Evolutionary conservation across 495 filamentous ascomycete species (phyloP).

Genomic region (Lophiostoma macrostomum): DNA sequence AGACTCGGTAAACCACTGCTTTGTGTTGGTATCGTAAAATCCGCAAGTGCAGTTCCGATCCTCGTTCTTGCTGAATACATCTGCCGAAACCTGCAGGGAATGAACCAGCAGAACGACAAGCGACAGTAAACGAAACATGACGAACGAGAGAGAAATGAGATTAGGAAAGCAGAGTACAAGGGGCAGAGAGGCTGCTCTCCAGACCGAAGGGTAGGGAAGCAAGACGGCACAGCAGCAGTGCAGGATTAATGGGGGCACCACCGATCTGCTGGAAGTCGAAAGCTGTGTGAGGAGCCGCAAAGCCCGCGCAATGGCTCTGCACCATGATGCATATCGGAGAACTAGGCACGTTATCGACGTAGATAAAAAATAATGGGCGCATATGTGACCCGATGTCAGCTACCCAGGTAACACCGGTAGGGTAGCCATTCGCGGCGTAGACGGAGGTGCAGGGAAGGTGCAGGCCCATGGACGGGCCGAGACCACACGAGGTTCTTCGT

Average conservation of each 20-base stretch:
- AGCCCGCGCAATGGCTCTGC: not conserved
- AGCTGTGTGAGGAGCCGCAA: not conserved
- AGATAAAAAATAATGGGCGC: no score
- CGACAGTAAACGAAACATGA: constrained; percentile 5
- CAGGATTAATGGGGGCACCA: no score
- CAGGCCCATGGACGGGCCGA: no score
- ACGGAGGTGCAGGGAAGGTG: no score
- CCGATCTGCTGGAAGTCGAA: not conserved
- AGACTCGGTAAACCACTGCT: constrained; percentile 42
- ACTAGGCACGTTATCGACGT: no score
- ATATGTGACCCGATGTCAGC: no score
- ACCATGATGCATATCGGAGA: no score
- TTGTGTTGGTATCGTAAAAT: constrained; percentile 37
- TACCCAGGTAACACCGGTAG: no score
- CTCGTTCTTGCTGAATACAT: constrained; percentile 3
- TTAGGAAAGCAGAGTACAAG: not conserved
- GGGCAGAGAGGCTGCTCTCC: not conserved
- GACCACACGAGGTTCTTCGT: no score
- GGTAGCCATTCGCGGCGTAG: no score
- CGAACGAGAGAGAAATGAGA: constrained; percentile 7
- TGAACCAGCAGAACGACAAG: constrained; percentile 10
- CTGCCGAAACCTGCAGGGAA: constrained; percentile 11
- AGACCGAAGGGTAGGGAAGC: no score
- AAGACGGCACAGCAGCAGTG: no score
- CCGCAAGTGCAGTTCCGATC: constrained; percentile 43